A percentile compares a stretch with the other conserved stretches of the same genome.
These are phyloP conservation scores for Aspergillus sp. DNA, from an alignment of 2,329 filamentous ascomycete species.

Conservation along the genomic window DNA sequence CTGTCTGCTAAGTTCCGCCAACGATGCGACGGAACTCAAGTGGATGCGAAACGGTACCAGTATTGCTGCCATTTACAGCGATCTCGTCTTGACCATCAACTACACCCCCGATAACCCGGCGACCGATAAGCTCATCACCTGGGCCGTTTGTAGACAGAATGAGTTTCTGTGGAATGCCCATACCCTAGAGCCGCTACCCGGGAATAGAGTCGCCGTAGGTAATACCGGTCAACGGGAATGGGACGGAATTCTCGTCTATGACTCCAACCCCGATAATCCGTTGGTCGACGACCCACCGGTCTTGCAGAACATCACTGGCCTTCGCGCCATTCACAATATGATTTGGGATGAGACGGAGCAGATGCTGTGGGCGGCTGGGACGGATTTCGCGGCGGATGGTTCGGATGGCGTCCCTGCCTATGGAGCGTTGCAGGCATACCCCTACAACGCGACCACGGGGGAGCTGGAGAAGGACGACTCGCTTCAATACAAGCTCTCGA, in stretches of 20 bases:
- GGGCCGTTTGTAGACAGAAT: conserved; percentile 15
- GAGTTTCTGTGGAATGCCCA: conserved; percentile 17
- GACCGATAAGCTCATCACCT: conserved; percentile 19
- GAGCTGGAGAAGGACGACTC: conserved; percentile 9
- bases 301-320: conserved; percentile 17
- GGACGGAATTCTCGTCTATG: conserved; percentile 20
- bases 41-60: conserved; percentile 17
- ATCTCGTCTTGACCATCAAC: conserved; percentile 16
- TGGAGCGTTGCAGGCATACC: conserved; percentile 15
- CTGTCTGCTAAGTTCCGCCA: conserved; percentile 13
- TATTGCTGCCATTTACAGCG: conserved; percentile 17
- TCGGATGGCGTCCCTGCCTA: conserved; percentile 15
- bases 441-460: conserved; percentile 13
- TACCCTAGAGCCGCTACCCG: conserved; percentile 15
- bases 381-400: conserved; percentile 18
- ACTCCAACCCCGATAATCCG: conserved; percentile 12
- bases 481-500: conserved; percentile 8
- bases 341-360: conserved; percentile 20
- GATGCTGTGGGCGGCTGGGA: conserved; percentile 18
- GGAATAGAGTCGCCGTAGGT: conserved; percentile 14
- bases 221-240: conserved; percentile 17
- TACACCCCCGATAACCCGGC: conserved; percentile 15
- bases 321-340: conserved; percentile 18
- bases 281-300: conserved; percentile 15
- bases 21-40: conserved; percentile 21